These are phyloP conservation scores for Trypanosoma scelopori DNA, from an alignment of 208 protist genomes.

Conservation along the genomic window DNA sequence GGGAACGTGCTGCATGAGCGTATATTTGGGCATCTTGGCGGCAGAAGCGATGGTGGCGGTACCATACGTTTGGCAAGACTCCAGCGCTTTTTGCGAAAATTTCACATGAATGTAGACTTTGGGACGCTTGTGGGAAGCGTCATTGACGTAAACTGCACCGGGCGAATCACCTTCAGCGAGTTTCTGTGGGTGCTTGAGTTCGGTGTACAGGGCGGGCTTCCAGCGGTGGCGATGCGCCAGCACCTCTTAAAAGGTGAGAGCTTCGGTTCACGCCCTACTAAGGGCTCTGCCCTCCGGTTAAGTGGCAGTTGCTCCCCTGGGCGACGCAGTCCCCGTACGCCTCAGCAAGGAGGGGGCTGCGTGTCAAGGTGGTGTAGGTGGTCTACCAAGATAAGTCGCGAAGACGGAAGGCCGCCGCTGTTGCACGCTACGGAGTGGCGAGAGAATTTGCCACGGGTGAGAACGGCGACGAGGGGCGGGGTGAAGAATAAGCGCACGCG, in stretches of 20 bases:
- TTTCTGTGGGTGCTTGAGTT: constrained; percentile 42
- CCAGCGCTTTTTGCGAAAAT: constrained; percentile 22
- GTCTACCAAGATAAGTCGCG: no score
- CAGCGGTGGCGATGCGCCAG: constrained; percentile 20
- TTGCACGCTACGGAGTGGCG: no score
- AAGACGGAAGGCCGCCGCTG: no score
- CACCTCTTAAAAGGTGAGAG: not conserved
- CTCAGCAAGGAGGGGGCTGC: no score
- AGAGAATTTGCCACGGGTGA: not conserved
- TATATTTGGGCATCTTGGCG: constrained; percentile 21
- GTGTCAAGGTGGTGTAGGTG: no score
- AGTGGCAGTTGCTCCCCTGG: not conserved
- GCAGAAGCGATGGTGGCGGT: constrained; percentile 15
- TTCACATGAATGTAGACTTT: constrained; percentile 30
- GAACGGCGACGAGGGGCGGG: not conserved
- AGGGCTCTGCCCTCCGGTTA: not conserved
- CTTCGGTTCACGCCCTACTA: not conserved
- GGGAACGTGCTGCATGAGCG: constrained; percentile 9
- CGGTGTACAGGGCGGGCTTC: constrained; percentile 20
- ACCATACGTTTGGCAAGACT: constrained; percentile 29
- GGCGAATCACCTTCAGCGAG: constrained; percentile 32
- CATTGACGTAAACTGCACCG: constrained; percentile 29
- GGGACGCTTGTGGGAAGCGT: constrained; percentile 25
- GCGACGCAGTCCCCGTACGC: no score
- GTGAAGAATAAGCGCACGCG: not conserved